Conservation (phyloP, 352 stramenopile species). For the Pythium folliculosum region DNA sequence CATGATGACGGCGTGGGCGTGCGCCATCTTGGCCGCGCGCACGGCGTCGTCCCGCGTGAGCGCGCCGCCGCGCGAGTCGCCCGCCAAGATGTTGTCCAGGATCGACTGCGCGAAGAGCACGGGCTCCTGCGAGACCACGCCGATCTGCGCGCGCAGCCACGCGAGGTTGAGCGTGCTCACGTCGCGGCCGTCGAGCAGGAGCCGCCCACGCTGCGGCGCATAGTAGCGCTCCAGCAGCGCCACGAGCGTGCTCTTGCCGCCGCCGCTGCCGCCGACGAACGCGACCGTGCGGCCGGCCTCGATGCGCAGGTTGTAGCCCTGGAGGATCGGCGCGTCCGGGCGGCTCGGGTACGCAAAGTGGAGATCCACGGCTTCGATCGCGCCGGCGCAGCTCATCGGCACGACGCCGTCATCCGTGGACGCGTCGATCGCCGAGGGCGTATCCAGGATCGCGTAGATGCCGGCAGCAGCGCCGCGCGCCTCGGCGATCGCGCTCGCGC, state of each 20-base stretch:
- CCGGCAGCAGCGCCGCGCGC: no score
- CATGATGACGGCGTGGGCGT: constrained; percentile 39
- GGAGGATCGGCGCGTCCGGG: constrained; percentile 33
- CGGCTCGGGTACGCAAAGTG: constrained; percentile 70
- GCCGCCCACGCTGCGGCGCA: constrained; percentile 48
- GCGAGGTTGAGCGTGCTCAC: constrained; percentile 55
- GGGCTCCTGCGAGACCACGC: neutral
- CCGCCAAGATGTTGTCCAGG: constrained; percentile 10
- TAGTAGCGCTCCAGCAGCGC: constrained; percentile 82
- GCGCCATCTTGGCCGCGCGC: constrained; percentile 30
- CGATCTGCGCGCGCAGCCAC: neutral
- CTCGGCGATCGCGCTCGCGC: neutral
- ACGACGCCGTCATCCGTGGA: constrained; percentile 30
- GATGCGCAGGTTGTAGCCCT: constrained; percentile 33
- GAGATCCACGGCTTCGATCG: constrained; percentile 50
- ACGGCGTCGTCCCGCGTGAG: neutral
- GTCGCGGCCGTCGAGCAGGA: constrained; percentile 69
- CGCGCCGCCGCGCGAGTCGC: constrained; percentile 4
- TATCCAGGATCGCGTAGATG: constrained; percentile 28
- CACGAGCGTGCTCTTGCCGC: constrained; percentile 45
- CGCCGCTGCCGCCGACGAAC: constrained; percentile 33
- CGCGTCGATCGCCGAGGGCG: constrained; percentile 45
- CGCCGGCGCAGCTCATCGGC: constrained; percentile 32
- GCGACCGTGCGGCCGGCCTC: constrained; percentile 31
- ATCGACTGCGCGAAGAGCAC: neutral